Evolutionary conservation across 164 flowering plant genomes (phyloP).

Genomic region (Vitis labrusca): DNA sequence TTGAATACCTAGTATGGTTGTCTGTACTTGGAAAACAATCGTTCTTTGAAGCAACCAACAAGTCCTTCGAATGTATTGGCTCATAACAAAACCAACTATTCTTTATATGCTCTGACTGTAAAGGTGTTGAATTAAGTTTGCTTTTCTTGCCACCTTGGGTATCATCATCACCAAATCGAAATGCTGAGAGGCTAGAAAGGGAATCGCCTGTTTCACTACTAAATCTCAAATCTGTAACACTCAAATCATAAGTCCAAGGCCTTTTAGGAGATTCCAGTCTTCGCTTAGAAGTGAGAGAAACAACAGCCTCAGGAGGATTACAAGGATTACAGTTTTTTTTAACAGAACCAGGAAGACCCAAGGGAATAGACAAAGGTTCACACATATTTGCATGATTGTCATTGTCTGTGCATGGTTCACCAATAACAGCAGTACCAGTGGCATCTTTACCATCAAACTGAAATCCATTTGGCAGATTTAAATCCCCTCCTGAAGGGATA

Average conservation of each 20-base stretch:
- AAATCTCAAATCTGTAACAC: conserved; percentile 8
- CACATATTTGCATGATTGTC: background rate
- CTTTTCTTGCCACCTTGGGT: conserved; percentile 13
- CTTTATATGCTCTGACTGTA: conserved; percentile 7
- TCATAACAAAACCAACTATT: conserved; percentile 22
- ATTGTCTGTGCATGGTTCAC: background rate
- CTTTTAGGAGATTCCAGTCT: conserved; percentile 25
- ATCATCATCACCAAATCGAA: conserved; percentile 13
- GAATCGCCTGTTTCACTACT: no score
- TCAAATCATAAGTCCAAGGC: conserved; percentile 7
- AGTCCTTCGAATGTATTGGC: conserved; percentile 17
- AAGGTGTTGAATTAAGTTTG: conserved; percentile 9
- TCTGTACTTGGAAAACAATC: conserved; percentile 5
- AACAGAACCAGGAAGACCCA: background rate
- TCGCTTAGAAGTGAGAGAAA: conserved; percentile 13
- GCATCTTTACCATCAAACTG: conserved; percentile 6
- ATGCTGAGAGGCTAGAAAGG: no score
- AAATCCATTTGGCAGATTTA: background rate
- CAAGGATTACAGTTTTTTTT: background rate
- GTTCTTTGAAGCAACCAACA: background rate
- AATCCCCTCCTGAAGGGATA: background rate
- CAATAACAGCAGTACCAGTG: background rate
- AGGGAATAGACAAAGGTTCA: conserved; percentile 4
- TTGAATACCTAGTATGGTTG: background rate
- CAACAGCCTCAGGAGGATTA: conserved; percentile 7